Percentiles rank a stretch among this genome's conserved stretches.
These are phyloP conservation scores for Paecilomyces niveus DNA, from an alignment of 2,329 filamentous ascomycete genomes.

Conservation along the genomic window DNA sequence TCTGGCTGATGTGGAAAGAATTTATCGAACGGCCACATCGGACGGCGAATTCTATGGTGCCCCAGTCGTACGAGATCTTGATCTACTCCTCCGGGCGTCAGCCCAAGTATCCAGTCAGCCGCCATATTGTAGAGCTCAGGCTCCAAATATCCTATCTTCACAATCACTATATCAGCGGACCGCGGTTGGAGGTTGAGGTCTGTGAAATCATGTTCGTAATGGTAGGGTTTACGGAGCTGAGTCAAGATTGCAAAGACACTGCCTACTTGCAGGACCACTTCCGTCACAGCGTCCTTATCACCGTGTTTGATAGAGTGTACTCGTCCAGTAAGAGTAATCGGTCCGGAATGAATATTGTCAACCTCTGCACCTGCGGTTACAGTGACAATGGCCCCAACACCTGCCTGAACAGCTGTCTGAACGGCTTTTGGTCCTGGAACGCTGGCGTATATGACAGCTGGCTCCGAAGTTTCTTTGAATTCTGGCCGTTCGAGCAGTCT, in stretches of 20 bases:
- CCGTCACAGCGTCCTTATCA: constrained; percentile 41
- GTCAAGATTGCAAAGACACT: constrained; percentile 48
- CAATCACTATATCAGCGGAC: constrained; percentile 44
- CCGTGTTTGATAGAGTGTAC: constrained; percentile 47
- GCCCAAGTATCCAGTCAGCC: constrained; percentile 47
- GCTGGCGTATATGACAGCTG: constrained; percentile 47
- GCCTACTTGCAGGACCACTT: constrained; percentile 46
- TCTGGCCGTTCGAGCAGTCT: constrained; percentile 41
- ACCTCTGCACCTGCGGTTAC: constrained; percentile 47
- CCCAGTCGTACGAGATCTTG: constrained; percentile 45
- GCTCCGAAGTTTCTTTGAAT: constrained; percentile 31
- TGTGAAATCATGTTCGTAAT: constrained; percentile 47
- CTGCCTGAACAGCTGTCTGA: constrained; percentile 35
- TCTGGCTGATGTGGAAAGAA: constrained; percentile 26
- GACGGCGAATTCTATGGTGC: constrained; percentile 42
- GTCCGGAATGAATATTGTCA: constrained; percentile 42
- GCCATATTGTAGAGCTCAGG: constrained; percentile 50
- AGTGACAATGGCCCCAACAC: constrained; percentile 42
- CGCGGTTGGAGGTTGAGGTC: constrained; percentile 42
- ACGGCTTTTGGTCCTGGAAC: constrained; percentile 43
- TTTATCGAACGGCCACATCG: constrained; percentile 44
- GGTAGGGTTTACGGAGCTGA: constrained; percentile 48
- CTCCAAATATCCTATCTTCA: constrained; percentile 52
- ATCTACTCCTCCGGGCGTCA: constrained; percentile 50
- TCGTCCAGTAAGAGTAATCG: constrained; percentile 45